Base-by-base conservation (phyloP, 2,329 filamentous ascomycete genomes). In the Aspergillus alliaceus region DNA sequence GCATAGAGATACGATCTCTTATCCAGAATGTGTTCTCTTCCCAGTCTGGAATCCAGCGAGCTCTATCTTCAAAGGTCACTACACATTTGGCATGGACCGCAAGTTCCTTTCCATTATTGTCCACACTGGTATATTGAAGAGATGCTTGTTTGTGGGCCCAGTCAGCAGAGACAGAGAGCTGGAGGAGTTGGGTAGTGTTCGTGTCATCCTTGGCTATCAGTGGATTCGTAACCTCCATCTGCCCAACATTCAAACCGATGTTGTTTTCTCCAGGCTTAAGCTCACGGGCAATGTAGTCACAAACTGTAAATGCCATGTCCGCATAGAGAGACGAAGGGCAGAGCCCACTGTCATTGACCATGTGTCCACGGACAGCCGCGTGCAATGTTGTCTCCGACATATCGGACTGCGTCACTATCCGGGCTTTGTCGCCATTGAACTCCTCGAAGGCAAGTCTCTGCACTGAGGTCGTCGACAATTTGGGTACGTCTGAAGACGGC, bases 291-390 rank as follows among this genome's bases (percentile, higher is more conserved):
- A 64, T 42, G 32, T 90, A 90, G 68, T 89, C 82, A 62, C 83
- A 84, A 44, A 88, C 74, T 2, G 86, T 89, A 72, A 84, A 81
- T 9, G 83, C 84, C 73, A 89, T 87, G 59, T 89, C 87, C 14
- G 83, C 84, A 60, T 87, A 85, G 46, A 86, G 64, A 42, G 74
- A 75, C 27, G 87, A 89, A 7, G 89, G 86, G 66, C 85, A 88
- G 15, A 90, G 79, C 42, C 84, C 80, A 56, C 82, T 82, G 49
- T 85, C 86, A 66, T 90, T 89, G 69, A 90, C 86, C 66, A 85
- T 75, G 69, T 90, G 88, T 31, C 87, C 88, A 49, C 79, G 79
- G 56, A 88, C 84, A 8, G 86, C 80, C 35, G 81, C 79, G 66
- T 83, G 82, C 24, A 90, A 78, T 64, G 89, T 84, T 34, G 84